Conservation (phyloP, 225 moss, liverwort and hornwort species). For the Polytrichum commune region DNA sequence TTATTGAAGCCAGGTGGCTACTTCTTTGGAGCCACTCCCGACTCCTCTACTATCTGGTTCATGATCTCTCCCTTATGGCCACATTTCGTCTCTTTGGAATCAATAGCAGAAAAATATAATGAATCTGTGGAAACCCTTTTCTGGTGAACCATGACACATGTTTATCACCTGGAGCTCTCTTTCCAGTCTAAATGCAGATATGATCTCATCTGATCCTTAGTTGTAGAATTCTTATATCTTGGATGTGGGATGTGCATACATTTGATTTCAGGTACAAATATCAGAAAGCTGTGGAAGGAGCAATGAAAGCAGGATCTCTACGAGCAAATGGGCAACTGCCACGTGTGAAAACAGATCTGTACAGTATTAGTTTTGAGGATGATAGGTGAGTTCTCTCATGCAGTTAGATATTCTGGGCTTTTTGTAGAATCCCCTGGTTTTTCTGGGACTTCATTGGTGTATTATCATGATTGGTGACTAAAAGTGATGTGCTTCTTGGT, state of each 20-base stretch:
- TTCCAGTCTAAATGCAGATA: too few relatives aligned
- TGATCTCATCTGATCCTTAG: too few relatives aligned
- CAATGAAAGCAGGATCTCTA: conserved; percentile 82
- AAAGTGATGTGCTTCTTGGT: too few relatives aligned
- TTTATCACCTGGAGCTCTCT: too few relatives aligned
- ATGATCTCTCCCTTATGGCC: conserved; percentile 26
- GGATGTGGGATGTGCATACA: background rate
- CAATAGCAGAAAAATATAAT: too few relatives aligned
- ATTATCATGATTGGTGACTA: too few relatives aligned
- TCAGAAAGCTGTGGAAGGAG: conserved; percentile 95
- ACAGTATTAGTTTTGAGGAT: conserved; percentile 92
- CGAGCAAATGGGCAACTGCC: conserved; percentile 86
- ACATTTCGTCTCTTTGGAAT: background rate
- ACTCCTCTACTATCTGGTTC: conserved; percentile 98
- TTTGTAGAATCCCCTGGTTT: too few relatives aligned
- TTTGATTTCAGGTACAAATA: conserved; percentile 75
- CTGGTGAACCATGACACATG: too few relatives aligned
- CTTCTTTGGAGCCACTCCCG: conserved; percentile 92
- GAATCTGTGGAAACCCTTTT: too few relatives aligned
- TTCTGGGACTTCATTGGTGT: too few relatives aligned
- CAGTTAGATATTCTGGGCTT: too few relatives aligned
- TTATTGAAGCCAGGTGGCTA: conserved; percentile 91
- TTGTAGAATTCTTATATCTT: background rate
- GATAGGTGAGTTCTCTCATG: conserved; percentile 54
- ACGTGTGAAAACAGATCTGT: conserved; percentile 74